Conservation (phyloP, 2,329 filamentous ascomycete species). For the Macrophomina pseudophaseolina region DNA sequence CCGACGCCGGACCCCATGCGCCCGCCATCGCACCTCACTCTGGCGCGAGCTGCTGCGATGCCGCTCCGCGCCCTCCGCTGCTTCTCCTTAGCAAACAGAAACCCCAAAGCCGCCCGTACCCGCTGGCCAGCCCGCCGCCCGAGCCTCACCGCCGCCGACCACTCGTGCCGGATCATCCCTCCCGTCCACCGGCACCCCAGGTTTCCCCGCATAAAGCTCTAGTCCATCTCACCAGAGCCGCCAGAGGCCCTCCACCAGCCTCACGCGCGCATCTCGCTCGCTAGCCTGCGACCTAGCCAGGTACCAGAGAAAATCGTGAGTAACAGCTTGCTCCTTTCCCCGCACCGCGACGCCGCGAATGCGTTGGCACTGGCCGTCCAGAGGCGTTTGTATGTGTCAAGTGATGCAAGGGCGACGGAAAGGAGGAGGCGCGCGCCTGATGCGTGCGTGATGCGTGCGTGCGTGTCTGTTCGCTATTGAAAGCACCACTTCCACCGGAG, state of each 20-base stretch:
- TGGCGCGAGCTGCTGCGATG: conserved; percentile 23
- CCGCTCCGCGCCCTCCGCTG: background rate
- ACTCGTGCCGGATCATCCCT: conserved; percentile 22
- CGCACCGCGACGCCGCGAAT: background rate
- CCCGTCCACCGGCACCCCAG: conserved; percentile 20
- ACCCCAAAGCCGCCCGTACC: conserved; percentile 19
- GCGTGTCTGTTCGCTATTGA: conserved; percentile 19
- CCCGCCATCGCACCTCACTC: conserved; percentile 21
- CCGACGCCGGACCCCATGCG: conserved; percentile 5
- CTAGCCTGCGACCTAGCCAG: conserved; percentile 12
- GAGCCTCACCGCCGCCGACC: conserved; percentile 19
- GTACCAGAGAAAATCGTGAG: conserved; percentile 1
- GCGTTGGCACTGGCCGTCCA: conserved; percentile 9
- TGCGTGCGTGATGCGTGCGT: conserved; percentile 20
- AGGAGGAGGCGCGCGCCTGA: conserved; percentile 16
- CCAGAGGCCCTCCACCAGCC: conserved; percentile 3
- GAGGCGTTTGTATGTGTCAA: conserved; percentile 22
- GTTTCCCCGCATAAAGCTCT: conserved; percentile 16
- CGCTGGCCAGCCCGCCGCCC: conserved; percentile 2
- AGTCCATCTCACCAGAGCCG: conserved; percentile 3
- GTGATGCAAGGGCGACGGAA: conserved; percentile 20
- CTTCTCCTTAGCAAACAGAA: conserved; percentile 1
- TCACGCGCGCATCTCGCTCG: conserved; percentile 5
- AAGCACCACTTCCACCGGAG: background rate
- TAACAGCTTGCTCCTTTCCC: conserved; percentile 20